phyloP scores from a whole-genome alignment of 257 asterid genomes.

The Paraleonurus japonicus region DNA sequence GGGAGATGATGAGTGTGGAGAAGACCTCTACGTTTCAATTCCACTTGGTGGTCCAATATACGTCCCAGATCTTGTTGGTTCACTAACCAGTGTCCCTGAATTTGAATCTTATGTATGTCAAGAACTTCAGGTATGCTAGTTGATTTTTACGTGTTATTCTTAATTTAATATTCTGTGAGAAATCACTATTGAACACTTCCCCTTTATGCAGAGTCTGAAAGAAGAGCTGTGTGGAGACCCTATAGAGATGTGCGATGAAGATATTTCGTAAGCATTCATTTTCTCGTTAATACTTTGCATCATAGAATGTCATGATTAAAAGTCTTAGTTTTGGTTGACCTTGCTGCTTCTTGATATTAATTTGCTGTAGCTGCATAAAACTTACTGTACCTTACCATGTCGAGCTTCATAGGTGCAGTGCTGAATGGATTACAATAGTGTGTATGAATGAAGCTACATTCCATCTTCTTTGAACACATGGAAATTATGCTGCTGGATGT shows the following conservation, averaged over 20 bases:
- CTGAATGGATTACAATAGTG: neutral
- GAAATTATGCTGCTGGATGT: neutral
- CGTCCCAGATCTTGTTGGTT: constrained; percentile 57
- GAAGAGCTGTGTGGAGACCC: constrained; percentile 46
- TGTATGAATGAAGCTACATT: neutral
- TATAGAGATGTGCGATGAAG: constrained; percentile 44
- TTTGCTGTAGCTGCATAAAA: neutral
- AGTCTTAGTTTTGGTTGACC: neutral
- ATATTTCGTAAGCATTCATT: constrained; percentile 55
- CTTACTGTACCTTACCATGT: neutral
- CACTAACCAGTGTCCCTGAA: constrained; percentile 55
- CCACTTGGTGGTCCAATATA: constrained; percentile 87
- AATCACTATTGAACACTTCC: neutral
- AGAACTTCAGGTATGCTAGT: constrained; percentile 57
- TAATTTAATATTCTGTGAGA: neutral
- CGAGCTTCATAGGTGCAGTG: neutral
- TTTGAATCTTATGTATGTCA: constrained; percentile 50
- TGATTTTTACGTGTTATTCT: neutral
- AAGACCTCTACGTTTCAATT: constrained; percentile 48
- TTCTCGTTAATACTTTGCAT: neutral
- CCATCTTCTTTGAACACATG: neutral
- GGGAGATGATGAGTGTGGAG: constrained; percentile 42
- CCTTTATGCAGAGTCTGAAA: constrained; percentile 52
- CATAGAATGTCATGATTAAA: neutral
- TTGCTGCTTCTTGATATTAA: constrained; percentile 2